phyloP scores from a whole-genome alignment of 176 grass and related monocot genomes.

The Urochloa ruziziensis region DNA sequence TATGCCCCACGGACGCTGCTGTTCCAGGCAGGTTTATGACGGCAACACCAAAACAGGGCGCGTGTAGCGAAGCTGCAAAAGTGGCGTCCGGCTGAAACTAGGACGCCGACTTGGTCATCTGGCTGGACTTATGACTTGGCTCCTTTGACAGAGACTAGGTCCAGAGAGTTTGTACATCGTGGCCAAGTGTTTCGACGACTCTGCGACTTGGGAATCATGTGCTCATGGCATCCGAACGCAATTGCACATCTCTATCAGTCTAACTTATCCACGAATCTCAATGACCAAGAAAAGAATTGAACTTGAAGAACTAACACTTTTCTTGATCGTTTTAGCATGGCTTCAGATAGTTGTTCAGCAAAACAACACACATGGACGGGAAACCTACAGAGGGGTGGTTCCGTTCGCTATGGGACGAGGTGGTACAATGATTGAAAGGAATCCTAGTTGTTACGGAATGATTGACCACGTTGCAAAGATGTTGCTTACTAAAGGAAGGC shows the following conservation, averaged over 20 bases:
- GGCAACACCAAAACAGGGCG: neutral
- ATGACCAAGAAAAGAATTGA: no score
- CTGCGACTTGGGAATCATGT: neutral
- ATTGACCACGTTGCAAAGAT: neutral
- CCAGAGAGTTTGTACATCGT: neutral
- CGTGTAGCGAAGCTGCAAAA: neutral
- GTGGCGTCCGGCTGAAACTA: slow-evolving; percentile 21
- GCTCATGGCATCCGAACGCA: neutral
- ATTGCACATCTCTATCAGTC: neutral
- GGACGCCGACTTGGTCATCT: neutral
- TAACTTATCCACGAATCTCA: no score
- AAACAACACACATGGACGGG: neutral
- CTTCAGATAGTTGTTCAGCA: neutral
- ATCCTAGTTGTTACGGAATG: neutral
- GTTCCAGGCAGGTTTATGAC: neutral
- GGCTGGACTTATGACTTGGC: neutral
- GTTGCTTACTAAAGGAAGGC: neutral
- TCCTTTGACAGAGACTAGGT: neutral
- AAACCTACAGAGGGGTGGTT: neutral
- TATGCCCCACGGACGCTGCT: neutral
- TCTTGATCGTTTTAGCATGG: neutral
- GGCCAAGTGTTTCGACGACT: neutral
- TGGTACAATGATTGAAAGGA: neutral
- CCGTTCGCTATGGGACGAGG: neutral
- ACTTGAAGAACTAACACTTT: neutral